Evolutionary conservation across 805 yeast genomes (phyloP), one percentile per base, ranked within the genome.

Genomic region (Barnettozyma populi): DNA sequence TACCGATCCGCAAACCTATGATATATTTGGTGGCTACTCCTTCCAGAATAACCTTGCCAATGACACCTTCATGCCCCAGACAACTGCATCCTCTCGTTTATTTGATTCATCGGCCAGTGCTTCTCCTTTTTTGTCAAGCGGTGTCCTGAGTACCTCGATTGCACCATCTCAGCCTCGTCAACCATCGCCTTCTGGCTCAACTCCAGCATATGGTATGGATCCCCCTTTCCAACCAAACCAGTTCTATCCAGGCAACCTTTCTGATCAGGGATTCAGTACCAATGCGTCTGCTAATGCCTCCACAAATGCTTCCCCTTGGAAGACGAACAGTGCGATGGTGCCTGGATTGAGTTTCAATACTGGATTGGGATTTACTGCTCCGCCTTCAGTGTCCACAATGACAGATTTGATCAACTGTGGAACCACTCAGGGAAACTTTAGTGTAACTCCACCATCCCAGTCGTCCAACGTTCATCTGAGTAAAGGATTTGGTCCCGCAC

Each of bases 1-100:
- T 1, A 46, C 47, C 43, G 27, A 35, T 11, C 35, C 49, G 23
- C 53, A 52, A 19, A 41, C 47, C 25, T 40, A 27, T 8, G 41
- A 39, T 10, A 36, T 53, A 13, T 36, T 48, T 25, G 27, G 32
- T 13, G 21, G 25, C 4, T 14, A 36, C 21, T 37, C 16, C 36
- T 47, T 39, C 47, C 55, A 24, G 36, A 50, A 29, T 11, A 29
- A 29, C 32, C 9, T 29, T 7, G 5, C 47, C 45, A 47, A 34
- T 36, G 25, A 35, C 20, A 25, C 25, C 25, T 40, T 19, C 13
- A 16, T 23, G 19, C 40, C 32, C 9, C 41, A 21, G 14, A 21
- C 45, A 14, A 11, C 37, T 2, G 36, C 41, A 19, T 27, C 41
- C 3, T 18, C 43, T 7, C 47, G 43, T n/a, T 36, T 46, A 19